Evolutionary conservation across 495 filamentous ascomycete species (phyloP).

Genomic region (Cladorrhinum samala): DNA sequence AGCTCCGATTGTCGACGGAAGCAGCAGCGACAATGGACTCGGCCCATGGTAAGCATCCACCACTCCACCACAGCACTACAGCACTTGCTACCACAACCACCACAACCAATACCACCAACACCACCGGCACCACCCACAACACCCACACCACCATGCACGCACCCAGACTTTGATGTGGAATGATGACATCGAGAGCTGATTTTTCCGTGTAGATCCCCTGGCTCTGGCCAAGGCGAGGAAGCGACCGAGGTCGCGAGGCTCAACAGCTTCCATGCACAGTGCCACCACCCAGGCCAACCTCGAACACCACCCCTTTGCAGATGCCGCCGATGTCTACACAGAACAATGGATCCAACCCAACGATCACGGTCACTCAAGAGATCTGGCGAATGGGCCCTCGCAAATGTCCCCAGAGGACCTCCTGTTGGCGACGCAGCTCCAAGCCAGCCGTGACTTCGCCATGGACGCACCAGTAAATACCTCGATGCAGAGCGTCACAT

Average conservation of each 20-base stretch:
- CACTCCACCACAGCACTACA: too few species aligned
- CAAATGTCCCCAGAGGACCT: slow-evolving; percentile 63
- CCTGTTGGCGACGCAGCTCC: slow-evolving; percentile 53
- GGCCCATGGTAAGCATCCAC: slow-evolving; percentile 25
- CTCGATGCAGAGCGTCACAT: slow-evolving; percentile 41
- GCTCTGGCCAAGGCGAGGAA: slow-evolving; percentile 43
- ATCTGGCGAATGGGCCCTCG: slow-evolving; percentile 23
- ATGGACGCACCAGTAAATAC: slow-evolving; percentile 49
- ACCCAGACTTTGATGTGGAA: neutral
- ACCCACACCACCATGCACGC: neutral
- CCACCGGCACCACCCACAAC: too few species aligned
- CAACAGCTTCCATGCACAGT: slow-evolving; percentile 75
- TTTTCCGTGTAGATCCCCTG: slow-evolving; percentile 21
- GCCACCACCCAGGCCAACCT: slow-evolving; percentile 60
- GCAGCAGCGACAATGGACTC: slow-evolving; percentile 27
- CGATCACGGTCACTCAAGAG: slow-evolving; percentile 42
- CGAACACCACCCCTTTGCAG: slow-evolving; percentile 52
- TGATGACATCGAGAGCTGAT: slow-evolving; percentile 4
- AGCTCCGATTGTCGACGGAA: too few species aligned
- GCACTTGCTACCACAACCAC: neutral
- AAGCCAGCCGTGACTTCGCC: slow-evolving; percentile 44
- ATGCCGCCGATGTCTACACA: slow-evolving; percentile 47
- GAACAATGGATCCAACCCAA: slow-evolving; percentile 45
- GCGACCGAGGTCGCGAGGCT: slow-evolving; percentile 71
- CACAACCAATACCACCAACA: too few species aligned